A percentile compares a stretch with the other conserved stretches of the same genome.
These are phyloP conservation scores for Cercospora zeae-maydis DNA, from an alignment of 2,329 filamentous ascomycete species.

Conservation along the genomic window DNA sequence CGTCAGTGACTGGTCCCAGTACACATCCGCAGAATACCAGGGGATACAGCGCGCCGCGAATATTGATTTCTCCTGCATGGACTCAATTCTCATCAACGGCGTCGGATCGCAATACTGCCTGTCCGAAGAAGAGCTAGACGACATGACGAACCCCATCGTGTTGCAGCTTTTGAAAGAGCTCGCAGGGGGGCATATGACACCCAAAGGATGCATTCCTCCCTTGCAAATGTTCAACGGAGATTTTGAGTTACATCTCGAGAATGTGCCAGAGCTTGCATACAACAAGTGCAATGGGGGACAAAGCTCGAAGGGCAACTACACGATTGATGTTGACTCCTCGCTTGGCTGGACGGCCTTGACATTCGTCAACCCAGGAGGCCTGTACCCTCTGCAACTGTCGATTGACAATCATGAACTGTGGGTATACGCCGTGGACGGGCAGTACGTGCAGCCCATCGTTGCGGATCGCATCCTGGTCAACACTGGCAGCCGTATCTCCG, in stretches of 20 bases:
- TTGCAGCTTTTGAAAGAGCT: slow-evolving; percentile 28
- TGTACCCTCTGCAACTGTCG: slow-evolving; percentile 51
- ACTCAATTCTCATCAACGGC: slow-evolving; percentile 61
- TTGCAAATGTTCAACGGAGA: slow-evolving; percentile 37
- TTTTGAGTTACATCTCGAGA: slow-evolving; percentile 35
- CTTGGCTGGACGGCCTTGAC: slow-evolving; percentile 11
- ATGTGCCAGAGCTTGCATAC: slow-evolving; percentile 30
- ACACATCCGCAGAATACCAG: slow-evolving; percentile 50
- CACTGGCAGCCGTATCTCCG: slow-evolving; percentile 55
- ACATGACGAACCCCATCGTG: slow-evolving; percentile 37
- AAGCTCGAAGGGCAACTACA: slow-evolving; percentile 44
- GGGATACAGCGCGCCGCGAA: slow-evolving; percentile 45
- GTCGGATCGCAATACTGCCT: slow-evolving; percentile 49
- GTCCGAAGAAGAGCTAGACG: slow-evolving; percentile 43
- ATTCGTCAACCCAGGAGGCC: slow-evolving; percentile 14
- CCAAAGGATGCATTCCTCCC: slow-evolving; percentile 39
- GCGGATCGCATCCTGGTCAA: slow-evolving; percentile 48
- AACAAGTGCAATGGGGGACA: slow-evolving; percentile 47
- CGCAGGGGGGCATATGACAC: slow-evolving; percentile 29
- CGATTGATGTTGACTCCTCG: slow-evolving; percentile 35
- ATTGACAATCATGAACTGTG: slow-evolving; percentile 14
- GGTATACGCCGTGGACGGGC: slow-evolving; percentile 19
- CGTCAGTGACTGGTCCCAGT: slow-evolving; percentile 56
- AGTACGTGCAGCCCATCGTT: slow-evolving; percentile 52
- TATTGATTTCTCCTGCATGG: slow-evolving; percentile 55